Evolutionary conservation across 371 early-diverging fungal genomes (phyloP).

Genomic region (Polyrhizophydium stewartii): DNA sequence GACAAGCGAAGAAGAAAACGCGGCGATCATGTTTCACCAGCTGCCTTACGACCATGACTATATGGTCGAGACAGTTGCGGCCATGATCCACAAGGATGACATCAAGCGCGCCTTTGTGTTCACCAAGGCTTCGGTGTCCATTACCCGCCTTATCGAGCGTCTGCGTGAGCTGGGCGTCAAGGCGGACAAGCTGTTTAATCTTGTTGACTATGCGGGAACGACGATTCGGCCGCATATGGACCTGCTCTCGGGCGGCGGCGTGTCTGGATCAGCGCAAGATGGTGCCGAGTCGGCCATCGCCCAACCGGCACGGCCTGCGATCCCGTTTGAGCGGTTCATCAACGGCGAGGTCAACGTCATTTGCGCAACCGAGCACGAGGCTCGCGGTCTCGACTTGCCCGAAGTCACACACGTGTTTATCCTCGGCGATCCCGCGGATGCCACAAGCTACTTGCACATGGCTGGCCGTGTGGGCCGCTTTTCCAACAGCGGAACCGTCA

Average conservation of each 20-base stretch:
- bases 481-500: conserved; percentile 44
- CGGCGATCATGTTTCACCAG: neutral
- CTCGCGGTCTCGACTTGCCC: conserved; percentile 87
- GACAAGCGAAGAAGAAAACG: neutral
- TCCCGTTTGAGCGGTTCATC: neutral
- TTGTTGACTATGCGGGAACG: conserved; percentile 13
- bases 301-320: too few species aligned
- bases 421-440: conserved; percentile 59
- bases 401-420: conserved; percentile 81
- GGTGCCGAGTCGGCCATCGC: neutral
- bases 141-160: conserved; percentile 16
- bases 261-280: neutral
- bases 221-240: too few species aligned
- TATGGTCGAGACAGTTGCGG: conserved; percentile 59
- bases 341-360: conserved; percentile 21
- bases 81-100: conserved; percentile 43
- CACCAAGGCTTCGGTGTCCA: conserved; percentile 35
- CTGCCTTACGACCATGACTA: conserved; percentile 58
- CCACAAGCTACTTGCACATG: conserved; percentile 74
- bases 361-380: conserved; percentile 72
- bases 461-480: conserved; percentile 76
- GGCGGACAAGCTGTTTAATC: conserved; percentile 33
- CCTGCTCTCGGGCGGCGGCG: too few species aligned
- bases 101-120: conserved; percentile 61
- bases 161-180: conserved; percentile 20